These are phyloP conservation scores for Diophrys sp. DNA, from an alignment of 73 alveolate genomes.

Conservation along the genomic window DNA sequence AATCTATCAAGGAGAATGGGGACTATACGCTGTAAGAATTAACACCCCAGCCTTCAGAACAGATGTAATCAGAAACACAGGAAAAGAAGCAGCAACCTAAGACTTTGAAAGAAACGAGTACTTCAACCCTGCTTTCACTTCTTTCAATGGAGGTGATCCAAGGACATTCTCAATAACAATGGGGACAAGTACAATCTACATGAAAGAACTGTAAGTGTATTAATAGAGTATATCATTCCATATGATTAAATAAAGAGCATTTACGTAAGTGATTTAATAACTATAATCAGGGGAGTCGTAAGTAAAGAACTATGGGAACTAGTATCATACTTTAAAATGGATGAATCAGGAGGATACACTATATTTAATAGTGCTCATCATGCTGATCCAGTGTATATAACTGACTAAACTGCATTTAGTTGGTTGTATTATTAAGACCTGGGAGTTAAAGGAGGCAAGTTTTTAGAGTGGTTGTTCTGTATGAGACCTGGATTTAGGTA, in stretches of 20 bases:
- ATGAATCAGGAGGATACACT: not conserved
- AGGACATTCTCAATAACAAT: not conserved
- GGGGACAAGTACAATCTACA: not conserved
- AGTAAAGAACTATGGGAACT: not conserved
- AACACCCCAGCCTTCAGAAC: not conserved
- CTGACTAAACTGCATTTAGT: not conserved
- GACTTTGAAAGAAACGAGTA: not conserved
- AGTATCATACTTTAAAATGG: not conserved
- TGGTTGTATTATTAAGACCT: not conserved
- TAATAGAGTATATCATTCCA: constrained; percentile 1
- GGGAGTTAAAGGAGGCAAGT: not conserved
- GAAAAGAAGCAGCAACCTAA: not conserved
- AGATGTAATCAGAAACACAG: not conserved
- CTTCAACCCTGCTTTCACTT: not conserved
- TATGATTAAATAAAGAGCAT: not conserved
- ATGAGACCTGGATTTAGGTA: not conserved
- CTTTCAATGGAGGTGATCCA: not conserved
- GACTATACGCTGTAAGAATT: not conserved
- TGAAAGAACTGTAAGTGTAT: not conserved
- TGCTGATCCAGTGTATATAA: not conserved
- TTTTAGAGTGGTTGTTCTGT: not conserved
- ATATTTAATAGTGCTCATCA: not conserved
- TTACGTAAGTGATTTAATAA: not conserved
- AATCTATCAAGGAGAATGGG: not conserved
- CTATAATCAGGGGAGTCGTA: not conserved